Evolutionary conservation across 768 basidiomycete genomes (phyloP).

Genomic region (Infundibulicybe gibba): DNA sequence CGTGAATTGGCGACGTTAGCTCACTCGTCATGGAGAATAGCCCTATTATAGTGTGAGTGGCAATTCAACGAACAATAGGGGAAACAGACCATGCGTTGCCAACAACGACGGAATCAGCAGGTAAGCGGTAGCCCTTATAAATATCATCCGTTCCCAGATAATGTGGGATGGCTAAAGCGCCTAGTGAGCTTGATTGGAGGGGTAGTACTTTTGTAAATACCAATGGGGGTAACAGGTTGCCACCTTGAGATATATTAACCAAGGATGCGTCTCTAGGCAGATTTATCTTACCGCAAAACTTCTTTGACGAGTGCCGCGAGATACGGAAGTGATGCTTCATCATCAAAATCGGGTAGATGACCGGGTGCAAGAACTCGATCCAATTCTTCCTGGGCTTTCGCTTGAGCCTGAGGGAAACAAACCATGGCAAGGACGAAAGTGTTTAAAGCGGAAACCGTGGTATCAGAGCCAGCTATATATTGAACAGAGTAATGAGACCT

Average conservation of each 20-base stretch:
- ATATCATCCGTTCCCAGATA: slow-evolving; percentile 9
- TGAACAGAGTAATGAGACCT: slow-evolving; percentile 20
- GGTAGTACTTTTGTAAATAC: too few species aligned
- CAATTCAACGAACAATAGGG: background rate
- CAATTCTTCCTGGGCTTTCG: slow-evolving; percentile 48
- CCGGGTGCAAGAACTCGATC: slow-evolving; percentile 20
- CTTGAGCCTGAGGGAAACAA: slow-evolving; percentile 49
- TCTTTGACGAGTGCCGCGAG: too few species aligned
- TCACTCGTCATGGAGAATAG: slow-evolving; percentile 11
- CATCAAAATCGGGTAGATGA: too few species aligned
- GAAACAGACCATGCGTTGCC: slow-evolving; percentile 14
- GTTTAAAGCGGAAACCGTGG: slow-evolving; percentile 58
- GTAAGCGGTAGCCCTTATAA: slow-evolving; percentile 13
- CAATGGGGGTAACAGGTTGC: too few species aligned
- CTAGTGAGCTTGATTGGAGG: too few species aligned
- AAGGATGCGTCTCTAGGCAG: too few species aligned
- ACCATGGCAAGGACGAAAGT: slow-evolving; percentile 54
- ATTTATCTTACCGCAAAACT: too few species aligned
- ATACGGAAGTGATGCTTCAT: too few species aligned
- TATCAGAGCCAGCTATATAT: slow-evolving; percentile 66
- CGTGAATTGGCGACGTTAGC: too few species aligned
- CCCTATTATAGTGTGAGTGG: slow-evolving; percentile 4
- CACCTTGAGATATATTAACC: too few species aligned
- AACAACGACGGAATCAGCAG: slow-evolving; percentile 11
- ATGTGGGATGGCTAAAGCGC: slow-evolving; percentile 11